Evolutionary conservation across 257 asterid genomes (phyloP).

Genomic region (Nicotiana benthamiana): DNA sequence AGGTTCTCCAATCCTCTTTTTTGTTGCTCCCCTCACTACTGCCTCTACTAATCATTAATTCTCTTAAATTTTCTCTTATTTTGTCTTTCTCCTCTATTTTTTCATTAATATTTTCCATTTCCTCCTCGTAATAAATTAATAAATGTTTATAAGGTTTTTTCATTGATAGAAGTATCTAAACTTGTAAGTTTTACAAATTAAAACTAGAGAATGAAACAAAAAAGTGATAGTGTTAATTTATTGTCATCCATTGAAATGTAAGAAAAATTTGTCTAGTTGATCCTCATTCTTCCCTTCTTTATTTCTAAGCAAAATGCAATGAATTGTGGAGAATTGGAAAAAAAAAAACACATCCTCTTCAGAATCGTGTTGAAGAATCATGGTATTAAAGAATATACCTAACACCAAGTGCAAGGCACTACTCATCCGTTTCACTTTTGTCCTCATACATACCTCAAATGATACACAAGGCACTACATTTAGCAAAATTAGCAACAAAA

Average conservation of each 20-base stretch:
- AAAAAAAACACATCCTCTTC: neutral
- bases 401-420: neutral
- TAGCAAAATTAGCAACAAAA: no score
- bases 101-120: neutral
- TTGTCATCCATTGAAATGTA: neutral
- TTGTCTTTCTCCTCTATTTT: neutral
- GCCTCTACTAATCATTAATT: neutral
- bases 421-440: neutral
- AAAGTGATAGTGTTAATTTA: neutral
- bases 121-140: neutral
- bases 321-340: neutral
- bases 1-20: constrained; percentile 4
- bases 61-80: neutral
- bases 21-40: neutral
- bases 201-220: neutral
- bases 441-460: neutral
- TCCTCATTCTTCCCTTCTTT: neutral
- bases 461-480: neutral
- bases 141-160: neutral
- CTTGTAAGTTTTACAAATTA: neutral
- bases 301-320: neutral
- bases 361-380: neutral
- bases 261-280: neutral
- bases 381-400: neutral
- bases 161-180: neutral